Base-by-base conservation (phyloP, 108 stramenopile species). In the Nitzschia putrida region DNA sequence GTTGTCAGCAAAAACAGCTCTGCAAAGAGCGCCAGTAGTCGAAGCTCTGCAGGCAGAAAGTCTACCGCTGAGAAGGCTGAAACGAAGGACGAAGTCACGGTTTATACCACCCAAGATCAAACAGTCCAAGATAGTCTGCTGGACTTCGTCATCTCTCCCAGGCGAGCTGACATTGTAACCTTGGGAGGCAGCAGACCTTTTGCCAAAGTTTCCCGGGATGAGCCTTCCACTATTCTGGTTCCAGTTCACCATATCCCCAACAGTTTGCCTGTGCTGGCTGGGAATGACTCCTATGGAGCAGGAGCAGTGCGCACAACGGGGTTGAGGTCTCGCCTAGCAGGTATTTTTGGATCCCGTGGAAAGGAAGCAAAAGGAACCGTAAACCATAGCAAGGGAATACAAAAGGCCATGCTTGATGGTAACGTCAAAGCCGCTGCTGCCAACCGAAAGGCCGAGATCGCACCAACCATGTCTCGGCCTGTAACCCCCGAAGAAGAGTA, bases 371-470 rank as follows among this genome's bases (percentile, higher is more conserved):
- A n/a, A 2, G n/a, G 7, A 16, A 3, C 37, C 23, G 21, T 63
- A 21, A 3, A 45, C 7, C 23, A 0, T 24, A 8, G 23, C 1
- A 63, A 63, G 44, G 72, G 54, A 14, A 18, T 73, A 22, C 11
- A 57, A 25, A 16, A 65, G 56, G 72, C 72, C 2, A 49, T 73
- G 8, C 29, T 51, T 13, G 63, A 73, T 34, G 72, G 72, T 7
- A 65, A 64, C 44, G 24, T 64, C 43, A 64, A 49, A 42, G 72
- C 72, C 14, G 22, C 53, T 47, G 44, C 57, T 38, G 43, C 55
- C 0, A 73, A 73, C 37, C 22, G 53, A 57, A 53, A 73, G 12
- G 72, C 49, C 26, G 72, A 73, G 40, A 52, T 65, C 47, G 72
- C 63, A 12, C 64, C 63, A 45, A 44, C 43, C 20, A 22, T 42